A percentile compares a stretch with the other conserved stretches of the same genome.
phyloP scores from a whole-genome alignment of 2,329 filamentous ascomycete species.

The Ceratocystis papillata region DNA sequence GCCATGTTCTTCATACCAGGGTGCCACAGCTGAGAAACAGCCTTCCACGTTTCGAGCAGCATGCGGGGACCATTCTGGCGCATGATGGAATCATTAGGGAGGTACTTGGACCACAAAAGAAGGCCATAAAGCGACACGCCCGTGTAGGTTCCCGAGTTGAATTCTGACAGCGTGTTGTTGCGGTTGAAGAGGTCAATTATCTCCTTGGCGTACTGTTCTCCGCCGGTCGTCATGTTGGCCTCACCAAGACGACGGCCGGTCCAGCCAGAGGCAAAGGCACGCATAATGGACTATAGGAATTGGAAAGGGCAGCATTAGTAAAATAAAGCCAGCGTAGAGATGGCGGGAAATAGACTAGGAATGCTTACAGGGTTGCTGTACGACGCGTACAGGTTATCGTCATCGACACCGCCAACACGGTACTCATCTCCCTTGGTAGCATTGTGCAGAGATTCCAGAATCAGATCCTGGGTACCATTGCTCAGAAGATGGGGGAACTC shows the following conservation, averaged over 20 bases:
- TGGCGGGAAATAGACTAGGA: background rate
- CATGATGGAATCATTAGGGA: constrained; percentile 45
- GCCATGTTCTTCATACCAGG: constrained; percentile 50
- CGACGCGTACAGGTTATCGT: constrained; percentile 51
- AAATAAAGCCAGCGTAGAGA: background rate
- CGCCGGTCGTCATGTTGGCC: constrained; percentile 47
- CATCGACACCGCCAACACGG: constrained; percentile 48
- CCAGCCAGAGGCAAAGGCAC: constrained; percentile 51
- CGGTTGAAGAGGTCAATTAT: constrained; percentile 47
- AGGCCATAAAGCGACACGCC: constrained; percentile 51
- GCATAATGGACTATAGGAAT: constrained; percentile 41
- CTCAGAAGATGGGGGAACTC: constrained; percentile 43
- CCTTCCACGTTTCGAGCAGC: constrained; percentile 44
- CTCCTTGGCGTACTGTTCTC: constrained; percentile 45
- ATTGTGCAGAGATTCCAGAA: constrained; percentile 45
- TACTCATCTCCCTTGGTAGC: constrained; percentile 50
- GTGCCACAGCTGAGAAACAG: constrained; percentile 45
- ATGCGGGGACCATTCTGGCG: constrained; percentile 41
- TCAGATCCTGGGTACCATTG: constrained; percentile 33
- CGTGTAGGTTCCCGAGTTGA: constrained; percentile 52
- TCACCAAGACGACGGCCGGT: constrained; percentile 44
- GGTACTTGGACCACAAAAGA: constrained; percentile 49
- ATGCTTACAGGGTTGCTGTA: constrained; percentile 45
- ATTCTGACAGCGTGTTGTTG: constrained; percentile 49
- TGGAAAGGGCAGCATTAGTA: constrained; percentile 22